These are phyloP conservation scores for Ophiocordyceps unilateralis DNA, from an alignment of 2,329 filamentous ascomycete species.

Conservation along the genomic window DNA sequence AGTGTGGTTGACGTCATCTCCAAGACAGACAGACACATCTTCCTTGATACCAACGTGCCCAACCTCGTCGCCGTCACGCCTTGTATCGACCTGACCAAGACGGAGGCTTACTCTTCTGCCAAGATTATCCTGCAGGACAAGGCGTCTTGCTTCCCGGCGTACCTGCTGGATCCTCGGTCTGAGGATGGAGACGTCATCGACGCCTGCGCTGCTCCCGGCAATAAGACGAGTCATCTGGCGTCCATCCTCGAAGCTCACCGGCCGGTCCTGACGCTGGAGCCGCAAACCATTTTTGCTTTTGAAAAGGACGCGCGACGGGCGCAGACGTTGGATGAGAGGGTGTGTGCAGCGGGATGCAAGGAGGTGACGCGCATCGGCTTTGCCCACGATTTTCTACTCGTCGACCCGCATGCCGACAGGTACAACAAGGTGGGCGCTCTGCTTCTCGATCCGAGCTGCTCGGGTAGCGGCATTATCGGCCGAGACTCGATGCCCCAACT, in stretches of 20 bases:
- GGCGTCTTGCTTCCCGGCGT: conserved; percentile 90
- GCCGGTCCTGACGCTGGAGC: conserved; percentile 15
- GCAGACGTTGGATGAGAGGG: conserved; percentile 69
- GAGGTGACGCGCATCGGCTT: conserved; percentile 48
- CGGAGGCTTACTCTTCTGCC: conserved; percentile 55
- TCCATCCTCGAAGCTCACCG: conserved; percentile 42
- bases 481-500: conserved; percentile 62
- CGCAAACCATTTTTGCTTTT: conserved; percentile 50
- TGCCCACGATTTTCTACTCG: conserved; percentile 66
- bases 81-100: conserved; percentile 53
- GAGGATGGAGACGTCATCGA: conserved; percentile 70
- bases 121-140: conserved; percentile 88
- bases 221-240: conserved; percentile 90
- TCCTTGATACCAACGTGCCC: conserved; percentile 67
- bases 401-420: conserved; percentile 44
- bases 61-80: conserved; percentile 67
- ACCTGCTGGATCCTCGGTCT: conserved; percentile 54
- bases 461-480: conserved; percentile 84
- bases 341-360: conserved; percentile 56
- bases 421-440: conserved; percentile 62
- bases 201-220: conserved; percentile 84
- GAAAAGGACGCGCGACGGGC: conserved; percentile 60
- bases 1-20: conserved; percentile 38
- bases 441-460: conserved; percentile 85
- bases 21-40: conserved; percentile 32